These are phyloP conservation scores for Aspergillus sojae DNA, from an alignment of 2,329 filamentous ascomycete species.

Conservation along the genomic window DNA sequence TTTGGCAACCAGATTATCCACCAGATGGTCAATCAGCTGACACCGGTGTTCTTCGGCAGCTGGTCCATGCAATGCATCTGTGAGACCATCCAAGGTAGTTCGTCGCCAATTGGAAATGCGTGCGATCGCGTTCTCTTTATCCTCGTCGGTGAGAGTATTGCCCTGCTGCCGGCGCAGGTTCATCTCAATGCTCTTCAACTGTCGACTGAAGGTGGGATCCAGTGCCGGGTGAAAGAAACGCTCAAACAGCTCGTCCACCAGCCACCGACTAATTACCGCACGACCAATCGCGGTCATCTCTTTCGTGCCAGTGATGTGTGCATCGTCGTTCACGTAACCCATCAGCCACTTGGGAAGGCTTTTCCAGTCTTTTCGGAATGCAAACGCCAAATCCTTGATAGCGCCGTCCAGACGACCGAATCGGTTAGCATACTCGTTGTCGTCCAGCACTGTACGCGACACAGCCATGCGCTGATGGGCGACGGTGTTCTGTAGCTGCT, in stretches of 20 bases:
- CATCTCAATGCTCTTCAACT: slow-evolving; percentile 82
- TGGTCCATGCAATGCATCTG: slow-evolving; percentile 67
- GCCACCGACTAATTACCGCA: slow-evolving; percentile 84
- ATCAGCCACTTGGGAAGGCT: slow-evolving; percentile 78
- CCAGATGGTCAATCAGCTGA: slow-evolving; percentile 70
- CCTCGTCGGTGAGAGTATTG: slow-evolving; percentile 75
- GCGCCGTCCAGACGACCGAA: slow-evolving; percentile 92
- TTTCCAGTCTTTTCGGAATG: slow-evolving; percentile 93
- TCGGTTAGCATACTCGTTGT: slow-evolving; percentile 86
- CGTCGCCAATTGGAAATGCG: slow-evolving; percentile 93
- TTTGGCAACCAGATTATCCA: slow-evolving; percentile 67
- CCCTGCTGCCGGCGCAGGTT: slow-evolving; percentile 81
- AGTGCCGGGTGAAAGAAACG: slow-evolving; percentile 90
- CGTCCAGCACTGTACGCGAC: slow-evolving; percentile 90
- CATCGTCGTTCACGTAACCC: slow-evolving; percentile 79
- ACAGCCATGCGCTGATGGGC: slow-evolving; percentile 94
- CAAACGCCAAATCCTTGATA: slow-evolving; percentile 92
- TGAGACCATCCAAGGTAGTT: slow-evolving; percentile 88
- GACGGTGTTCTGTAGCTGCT: slow-evolving; percentile 94
- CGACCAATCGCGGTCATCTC: slow-evolving; percentile 97
- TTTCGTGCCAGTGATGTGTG: slow-evolving; percentile 83
- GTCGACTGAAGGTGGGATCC: slow-evolving; percentile 72
- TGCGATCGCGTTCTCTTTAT: slow-evolving; percentile 81
- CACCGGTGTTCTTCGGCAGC: slow-evolving; percentile 68
- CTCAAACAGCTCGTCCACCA: slow-evolving; percentile 89